Percentiles rank a stretch among this genome's conserved stretches.
phyloP scores from a whole-genome alignment of 1,139 yeast species.

The Maudiozyma humilis region DNA sequence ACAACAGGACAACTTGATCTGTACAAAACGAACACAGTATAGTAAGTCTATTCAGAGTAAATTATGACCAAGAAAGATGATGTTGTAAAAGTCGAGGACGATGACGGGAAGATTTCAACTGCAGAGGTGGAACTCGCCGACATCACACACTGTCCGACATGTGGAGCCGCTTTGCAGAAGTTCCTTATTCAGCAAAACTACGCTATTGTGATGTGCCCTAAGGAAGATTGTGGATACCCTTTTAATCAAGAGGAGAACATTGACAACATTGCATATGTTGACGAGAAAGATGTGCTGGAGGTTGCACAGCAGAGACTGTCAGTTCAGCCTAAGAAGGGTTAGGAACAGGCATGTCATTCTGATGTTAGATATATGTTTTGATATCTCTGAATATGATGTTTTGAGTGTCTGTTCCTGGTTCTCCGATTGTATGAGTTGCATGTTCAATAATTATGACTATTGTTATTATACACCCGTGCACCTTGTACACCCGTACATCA shows the following conservation, averaged over 20 bases:
- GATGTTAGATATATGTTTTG: too few species aligned
- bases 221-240: constrained; percentile 32
- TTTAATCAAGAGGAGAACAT: constrained; percentile 32
- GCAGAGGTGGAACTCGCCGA: not conserved
- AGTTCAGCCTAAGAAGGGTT: not conserved
- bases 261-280: constrained; percentile 23
- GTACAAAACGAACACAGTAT: too few species aligned
- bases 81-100: too few species aligned
- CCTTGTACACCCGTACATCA: constrained; percentile 4
- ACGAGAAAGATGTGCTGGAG: constrained; percentile 24
- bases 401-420: not conserved
- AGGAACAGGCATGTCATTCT: not conserved
- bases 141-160: constrained; percentile 26
- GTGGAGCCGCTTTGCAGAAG: constrained; percentile 26
- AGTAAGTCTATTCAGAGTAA: too few species aligned
- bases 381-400: not conserved
- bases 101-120: not conserved
- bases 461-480: not conserved
- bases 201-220: constrained; percentile 32
- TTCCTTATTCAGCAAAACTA: constrained; percentile 32
- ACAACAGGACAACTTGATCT: not conserved
- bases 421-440: not conserved
- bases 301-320: constrained; percentile 17
- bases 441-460: too few species aligned
- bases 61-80: too few species aligned